phyloP scores from a whole-genome alignment of 495 filamentous ascomycete species.

The Neurospora sp. region DNA sequence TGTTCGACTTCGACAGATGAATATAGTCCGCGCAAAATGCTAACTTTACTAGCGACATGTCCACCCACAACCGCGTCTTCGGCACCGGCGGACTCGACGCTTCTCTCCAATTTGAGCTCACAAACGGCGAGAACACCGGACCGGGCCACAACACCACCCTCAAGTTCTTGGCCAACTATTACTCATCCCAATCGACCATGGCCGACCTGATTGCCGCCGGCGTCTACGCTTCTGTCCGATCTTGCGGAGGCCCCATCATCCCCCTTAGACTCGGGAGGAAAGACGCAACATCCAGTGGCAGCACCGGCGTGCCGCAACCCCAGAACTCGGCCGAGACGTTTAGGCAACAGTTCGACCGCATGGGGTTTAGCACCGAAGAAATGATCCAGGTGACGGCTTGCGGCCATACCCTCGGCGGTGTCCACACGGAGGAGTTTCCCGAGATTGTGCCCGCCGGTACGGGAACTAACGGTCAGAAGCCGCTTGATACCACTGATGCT shows the following conservation, averaged over 20 bases:
- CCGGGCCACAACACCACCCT: conserved; percentile 48
- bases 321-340: conserved; percentile 44
- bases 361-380: conserved; percentile 45
- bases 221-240: conserved; percentile 44
- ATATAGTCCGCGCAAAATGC: not conserved
- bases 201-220: conserved; percentile 53
- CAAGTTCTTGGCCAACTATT: conserved; percentile 42
- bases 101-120: conserved; percentile 49
- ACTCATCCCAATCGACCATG: conserved; percentile 37
- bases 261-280: conserved; percentile 44
- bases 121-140: conserved; percentile 47
- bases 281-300: conserved; percentile 43
- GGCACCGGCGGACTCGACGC: conserved; percentile 48
- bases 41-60: conserved; percentile 38
- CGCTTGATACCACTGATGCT: conserved; percentile 35
- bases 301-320: conserved; percentile 46
- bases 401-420: conserved; percentile 52
- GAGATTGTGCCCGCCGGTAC: conserved; percentile 38
- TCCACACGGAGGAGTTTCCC: conserved; percentile 46
- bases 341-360: conserved; percentile 42
- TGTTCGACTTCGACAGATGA: not conserved
- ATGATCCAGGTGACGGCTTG: conserved; percentile 55
- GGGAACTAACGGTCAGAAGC: conserved; percentile 34
- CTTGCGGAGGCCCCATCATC: conserved; percentile 48
- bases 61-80: conserved; percentile 39